phyloP scores from a whole-genome alignment of 108 stramenopile genomes.

The Nitzschia palea region DNA sequence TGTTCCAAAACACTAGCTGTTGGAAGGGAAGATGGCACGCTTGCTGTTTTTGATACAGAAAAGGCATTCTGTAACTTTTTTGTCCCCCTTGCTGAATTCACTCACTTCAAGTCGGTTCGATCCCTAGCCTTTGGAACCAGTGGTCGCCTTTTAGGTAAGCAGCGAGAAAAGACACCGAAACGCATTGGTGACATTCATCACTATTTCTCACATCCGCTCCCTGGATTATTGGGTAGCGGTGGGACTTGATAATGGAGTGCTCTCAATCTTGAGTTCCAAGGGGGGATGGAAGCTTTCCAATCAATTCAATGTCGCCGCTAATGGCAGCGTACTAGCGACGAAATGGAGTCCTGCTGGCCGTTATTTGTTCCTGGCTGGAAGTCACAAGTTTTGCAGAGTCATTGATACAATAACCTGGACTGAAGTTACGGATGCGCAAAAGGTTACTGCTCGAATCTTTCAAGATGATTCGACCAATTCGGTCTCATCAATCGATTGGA shows the following conservation, averaged over 20 bases:
- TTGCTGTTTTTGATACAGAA: slow-evolving; percentile 40
- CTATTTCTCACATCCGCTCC: background rate
- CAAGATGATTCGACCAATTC: background rate
- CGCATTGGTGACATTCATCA: background rate
- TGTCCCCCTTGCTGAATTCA: slow-evolving; percentile 20
- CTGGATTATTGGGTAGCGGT: slow-evolving; percentile 5
- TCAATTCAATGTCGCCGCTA: slow-evolving; percentile 19
- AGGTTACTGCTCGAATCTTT: background rate
- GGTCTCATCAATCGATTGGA: slow-evolving; percentile 30
- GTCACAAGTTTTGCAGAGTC: slow-evolving; percentile 10
- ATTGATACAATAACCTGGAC: slow-evolving; percentile 42
- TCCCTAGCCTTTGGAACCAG: slow-evolving; percentile 31
- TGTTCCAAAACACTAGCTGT: slow-evolving; percentile 35
- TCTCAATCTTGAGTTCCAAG: slow-evolving; percentile 24
- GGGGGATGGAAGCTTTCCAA: slow-evolving; percentile 39
- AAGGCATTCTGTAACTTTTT: slow-evolving; percentile 34
- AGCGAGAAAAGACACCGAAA: too few species aligned
- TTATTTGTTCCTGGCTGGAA: slow-evolving; percentile 27
- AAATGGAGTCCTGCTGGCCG: slow-evolving; percentile 47
- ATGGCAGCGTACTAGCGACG: slow-evolving; percentile 11
- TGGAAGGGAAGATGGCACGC: slow-evolving; percentile 44
- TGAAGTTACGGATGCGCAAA: slow-evolving; percentile 17
- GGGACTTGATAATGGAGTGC: slow-evolving; percentile 23
- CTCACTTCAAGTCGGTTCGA: slow-evolving; percentile 18
- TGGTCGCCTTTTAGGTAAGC: slow-evolving; percentile 24